Base-by-base conservation (phyloP, 371 early-diverging fungal genomes). In the Haplosporangium sp. region DNA sequence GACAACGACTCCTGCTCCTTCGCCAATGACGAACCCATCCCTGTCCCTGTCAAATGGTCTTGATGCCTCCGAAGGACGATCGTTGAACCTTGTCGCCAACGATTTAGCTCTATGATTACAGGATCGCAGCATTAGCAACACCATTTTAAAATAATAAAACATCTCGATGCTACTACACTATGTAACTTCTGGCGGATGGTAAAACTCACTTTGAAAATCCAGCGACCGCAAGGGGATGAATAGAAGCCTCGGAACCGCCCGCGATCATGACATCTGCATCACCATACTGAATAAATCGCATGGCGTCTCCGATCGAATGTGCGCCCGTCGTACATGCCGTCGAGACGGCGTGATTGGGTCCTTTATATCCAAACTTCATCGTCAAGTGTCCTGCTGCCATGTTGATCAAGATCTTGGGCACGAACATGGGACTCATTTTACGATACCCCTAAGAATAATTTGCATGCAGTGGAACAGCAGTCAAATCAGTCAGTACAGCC, bases 271-370 rank as follows among this genome's bases (percentile, higher is more conserved):
- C 96, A 77, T 96, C 95, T 4, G 97, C 97, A 71, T 98, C 98
- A 14, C 95, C 95, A 65, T 83, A 93, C 60, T 90, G 89, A 70
- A 98, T 98, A 74, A 96, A 95, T 41, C 97, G 86, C 86, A 89
- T 88, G 0, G 97, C 98, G 72, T 98, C 98, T 36, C 97, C 98
- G 42, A 98, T 87, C 1, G 97, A 86, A 69, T 98, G 96, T 0
- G 97, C 96, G 1, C 98, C 98, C 5, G 98, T 96, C 0, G 98
- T 94, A 69, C 98, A 98, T 0, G 98, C 97, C 0, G 97, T 98
- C 0, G 96, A 92, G 0, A 88, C 94, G 11, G 95, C 87, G 79
- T 96, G 97, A 72, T 95, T 96, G 4, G 98, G 98, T 0, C 98
- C 98, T 72, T 86, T 86, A 71, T 91, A 93, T 18, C 96, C 96